phyloP scores from a whole-genome alignment of 257 asterid species.

The Solanum virginianum region DNA sequence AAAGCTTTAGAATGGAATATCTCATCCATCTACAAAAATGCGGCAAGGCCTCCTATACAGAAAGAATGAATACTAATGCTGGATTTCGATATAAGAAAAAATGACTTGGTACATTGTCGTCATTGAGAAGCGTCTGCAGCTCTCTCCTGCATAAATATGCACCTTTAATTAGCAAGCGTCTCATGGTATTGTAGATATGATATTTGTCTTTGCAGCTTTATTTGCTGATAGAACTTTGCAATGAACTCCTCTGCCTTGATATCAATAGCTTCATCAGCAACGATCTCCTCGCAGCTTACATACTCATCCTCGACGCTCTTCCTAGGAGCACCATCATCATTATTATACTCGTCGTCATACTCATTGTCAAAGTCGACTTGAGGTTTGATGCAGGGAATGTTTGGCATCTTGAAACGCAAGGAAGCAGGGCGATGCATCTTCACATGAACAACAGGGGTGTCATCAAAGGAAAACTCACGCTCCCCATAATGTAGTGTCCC shows the following conservation, averaged over 20 bases:
- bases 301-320: conserved; percentile 3
- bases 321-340: neutral
- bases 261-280: conserved; percentile 45
- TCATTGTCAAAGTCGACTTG: conserved; percentile 38
- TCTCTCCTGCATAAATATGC: neutral
- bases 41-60: neutral
- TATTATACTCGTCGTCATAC: neutral
- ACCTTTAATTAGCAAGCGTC: conserved; percentile 4
- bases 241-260: conserved; percentile 70
- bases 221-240: conserved; percentile 55
- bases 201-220: conserved; percentile 53
- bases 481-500: conserved; percentile 45
- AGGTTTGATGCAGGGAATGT: conserved; percentile 64
- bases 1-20: neutral
- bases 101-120: neutral
- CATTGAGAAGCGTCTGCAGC: neutral
- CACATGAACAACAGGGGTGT: conserved; percentile 46
- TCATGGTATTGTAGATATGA: conserved; percentile 17
- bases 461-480: conserved; percentile 56
- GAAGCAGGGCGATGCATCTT: conserved; percentile 74
- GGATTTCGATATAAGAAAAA: neutral
- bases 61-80: neutral
- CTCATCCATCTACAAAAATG: neutral
- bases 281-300: neutral
- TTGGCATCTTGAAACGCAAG: conserved; percentile 54